Conservation (phyloP, 306 rosid genomes). For the Begonia fuchsioides region DNA sequence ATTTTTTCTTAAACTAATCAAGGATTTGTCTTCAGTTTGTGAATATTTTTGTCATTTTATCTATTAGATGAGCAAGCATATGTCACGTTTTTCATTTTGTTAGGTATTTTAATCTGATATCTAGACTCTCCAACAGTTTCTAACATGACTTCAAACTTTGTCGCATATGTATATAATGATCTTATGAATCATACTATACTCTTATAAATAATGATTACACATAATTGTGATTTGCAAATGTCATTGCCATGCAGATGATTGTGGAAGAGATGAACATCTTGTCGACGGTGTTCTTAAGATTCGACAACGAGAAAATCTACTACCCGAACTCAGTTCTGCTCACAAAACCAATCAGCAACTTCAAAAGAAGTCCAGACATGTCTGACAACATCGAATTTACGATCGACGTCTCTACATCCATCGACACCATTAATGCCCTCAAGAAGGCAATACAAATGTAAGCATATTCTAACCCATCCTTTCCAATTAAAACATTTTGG, state of each 20-base stretch:
- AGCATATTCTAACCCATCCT: conserved; percentile 1
- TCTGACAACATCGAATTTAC: conserved; percentile 22
- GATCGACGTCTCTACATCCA: conserved; percentile 27
- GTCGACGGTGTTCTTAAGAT: conserved; percentile 31
- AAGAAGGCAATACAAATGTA: conserved; percentile 33
- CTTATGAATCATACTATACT: no score
- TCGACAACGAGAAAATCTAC: conserved; percentile 37
- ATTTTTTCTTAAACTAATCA: no score
- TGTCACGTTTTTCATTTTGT: no score
- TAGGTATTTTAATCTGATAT: no score
- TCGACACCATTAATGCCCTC: conserved; percentile 24
- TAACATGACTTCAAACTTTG: no score
- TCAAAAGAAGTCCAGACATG: conserved; percentile 42
- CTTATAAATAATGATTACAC: no score
- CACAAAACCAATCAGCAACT: conserved; percentile 41
- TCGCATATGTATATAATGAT: no score
- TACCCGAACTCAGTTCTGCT: conserved; percentile 38
- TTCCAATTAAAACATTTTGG: not conserved
- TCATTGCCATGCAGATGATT: conserved; percentile 18
- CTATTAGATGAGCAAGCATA: no score
- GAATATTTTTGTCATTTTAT: no score
- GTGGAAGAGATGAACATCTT: conserved; percentile 45
- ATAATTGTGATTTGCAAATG: no score
- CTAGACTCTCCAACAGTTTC: no score
- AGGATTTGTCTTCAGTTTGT: no score